phyloP scores from a whole-genome alignment of 2,329 filamentous ascomycete genomes.

The Tolypocladium endophyticum region DNA sequence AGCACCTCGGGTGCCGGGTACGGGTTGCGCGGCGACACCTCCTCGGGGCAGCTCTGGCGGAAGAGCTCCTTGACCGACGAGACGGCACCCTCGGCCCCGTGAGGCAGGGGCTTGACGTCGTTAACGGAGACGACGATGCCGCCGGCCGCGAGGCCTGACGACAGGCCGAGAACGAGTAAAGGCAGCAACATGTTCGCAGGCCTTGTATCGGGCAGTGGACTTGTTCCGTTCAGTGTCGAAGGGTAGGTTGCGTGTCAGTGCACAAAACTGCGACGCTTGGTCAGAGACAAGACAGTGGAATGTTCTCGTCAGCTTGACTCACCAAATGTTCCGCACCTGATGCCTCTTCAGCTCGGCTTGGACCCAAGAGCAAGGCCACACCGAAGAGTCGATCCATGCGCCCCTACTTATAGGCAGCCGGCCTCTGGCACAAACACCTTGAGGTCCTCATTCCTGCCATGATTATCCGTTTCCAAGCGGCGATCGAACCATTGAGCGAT shows the following conservation, averaged over 20 bases:
- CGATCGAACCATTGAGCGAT: neutral
- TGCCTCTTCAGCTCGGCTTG: neutral
- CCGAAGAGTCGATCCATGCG: neutral
- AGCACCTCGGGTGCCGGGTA: slow-evolving; percentile 14
- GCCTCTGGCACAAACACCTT: neutral
- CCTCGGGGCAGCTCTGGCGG: slow-evolving; percentile 21
- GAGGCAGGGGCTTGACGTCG: slow-evolving; percentile 16
- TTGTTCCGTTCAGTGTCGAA: neutral
- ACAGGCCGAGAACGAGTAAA: slow-evolving; percentile 6
- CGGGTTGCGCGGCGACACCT: slow-evolving; percentile 10
- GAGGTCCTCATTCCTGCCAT: neutral
- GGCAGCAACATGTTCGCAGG: neutral
- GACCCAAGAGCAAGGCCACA: neutral
- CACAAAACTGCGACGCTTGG: neutral
- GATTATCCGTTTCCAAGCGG: neutral
- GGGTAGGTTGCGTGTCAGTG: neutral
- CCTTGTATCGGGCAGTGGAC: neutral
- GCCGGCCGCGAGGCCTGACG: slow-evolving; percentile 6
- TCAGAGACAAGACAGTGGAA: neutral
- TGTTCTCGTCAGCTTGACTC: neutral
- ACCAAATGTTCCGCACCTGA: neutral
- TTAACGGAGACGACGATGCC: slow-evolving; percentile 15
- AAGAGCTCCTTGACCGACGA: slow-evolving; percentile 19
- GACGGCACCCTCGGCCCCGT: slow-evolving; percentile 10
- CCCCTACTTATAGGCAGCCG: neutral